Base-by-base conservation (phyloP, 208 protist species). In the Strigomonas galati region DNA sequence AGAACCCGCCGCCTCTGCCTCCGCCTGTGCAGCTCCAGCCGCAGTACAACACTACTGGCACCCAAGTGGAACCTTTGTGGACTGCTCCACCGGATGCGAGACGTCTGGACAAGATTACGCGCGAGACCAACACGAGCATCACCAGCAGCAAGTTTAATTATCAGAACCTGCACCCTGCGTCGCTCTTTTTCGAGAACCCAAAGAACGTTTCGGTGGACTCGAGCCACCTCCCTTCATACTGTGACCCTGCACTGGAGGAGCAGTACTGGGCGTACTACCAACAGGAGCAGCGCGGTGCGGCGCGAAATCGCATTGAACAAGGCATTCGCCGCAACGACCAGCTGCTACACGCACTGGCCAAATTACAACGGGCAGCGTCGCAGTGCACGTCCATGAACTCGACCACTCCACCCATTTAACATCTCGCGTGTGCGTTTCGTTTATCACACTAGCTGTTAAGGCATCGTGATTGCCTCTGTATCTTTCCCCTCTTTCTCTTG, bases 271-370 rank as follows among this genome's bases (percentile, higher is more conserved):
- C 15, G 40, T 17, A 46, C 40, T 46, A 46, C 40, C 40, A 19
- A 19, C 40, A 46, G 15, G 40, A 46, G 40, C 40, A 46, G 40
- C 10, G 54, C n/a, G 48, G 37, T 5, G 62, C 51, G 3, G n/a
- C 65, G 12, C 80, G 86, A 26, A 74, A 72, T 28, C 72, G 68
- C 32, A 70, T 93, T 51, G 83, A 86, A 59, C 70, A 74, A 24
- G 81, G 85, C 28, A 90, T 90, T 30, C 71, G 67, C 2, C 84
- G 75, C 27, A 76, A 93, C 46, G 83, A 90, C 63, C 81, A 88
- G 64, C 79, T 93, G 32, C 61, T 89, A 35, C 75, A 73, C 28
- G 83, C 87, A 12, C 83, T 93, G 6, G 72, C 65, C 2, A 90
- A 87, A 43, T 56, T 93, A 49, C 87, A 93, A 66, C 67, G 68